Conservation (phyloP, 2,329 filamentous ascomycete species). For the Trichoderma gracile region DNA sequence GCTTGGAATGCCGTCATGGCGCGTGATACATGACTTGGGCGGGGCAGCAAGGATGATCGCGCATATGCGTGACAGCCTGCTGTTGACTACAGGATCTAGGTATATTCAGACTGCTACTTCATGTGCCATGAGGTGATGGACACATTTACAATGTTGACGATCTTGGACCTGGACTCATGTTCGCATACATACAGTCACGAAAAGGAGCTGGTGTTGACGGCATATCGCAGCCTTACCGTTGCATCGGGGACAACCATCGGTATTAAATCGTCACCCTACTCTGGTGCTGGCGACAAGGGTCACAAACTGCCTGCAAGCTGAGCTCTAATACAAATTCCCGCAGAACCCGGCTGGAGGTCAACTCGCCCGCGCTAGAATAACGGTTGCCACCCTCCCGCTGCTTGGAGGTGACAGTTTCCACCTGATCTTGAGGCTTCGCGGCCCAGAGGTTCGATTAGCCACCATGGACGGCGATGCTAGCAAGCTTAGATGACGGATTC, state of each 20-base stretch:
- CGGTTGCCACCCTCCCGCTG: conserved; percentile 14
- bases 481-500: background rate
- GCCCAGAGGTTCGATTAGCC: background rate
- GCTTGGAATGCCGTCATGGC: conserved; percentile 26
- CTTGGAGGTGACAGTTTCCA: conserved; percentile 6
- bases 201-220: background rate
- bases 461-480: background rate
- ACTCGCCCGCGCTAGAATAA: conserved; percentile 12
- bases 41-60: conserved; percentile 17
- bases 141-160: background rate
- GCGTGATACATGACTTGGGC: conserved; percentile 15
- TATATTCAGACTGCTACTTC: background rate
- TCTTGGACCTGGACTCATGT: background rate
- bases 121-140: background rate
- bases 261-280: background rate
- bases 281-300: background rate
- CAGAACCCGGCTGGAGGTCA: conserved; percentile 8
- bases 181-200: too few species aligned
- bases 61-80: conserved; percentile 20
- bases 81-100: too few species aligned
- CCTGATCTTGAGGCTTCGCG: background rate
- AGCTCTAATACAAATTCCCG: background rate
- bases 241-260: background rate
- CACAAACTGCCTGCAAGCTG: background rate
- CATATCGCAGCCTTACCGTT: conserved; percentile 2